These are phyloP conservation scores for Binderoboletus segoi DNA, from an alignment of 1,284 basidiomycete genomes.

Conservation along the genomic window DNA sequence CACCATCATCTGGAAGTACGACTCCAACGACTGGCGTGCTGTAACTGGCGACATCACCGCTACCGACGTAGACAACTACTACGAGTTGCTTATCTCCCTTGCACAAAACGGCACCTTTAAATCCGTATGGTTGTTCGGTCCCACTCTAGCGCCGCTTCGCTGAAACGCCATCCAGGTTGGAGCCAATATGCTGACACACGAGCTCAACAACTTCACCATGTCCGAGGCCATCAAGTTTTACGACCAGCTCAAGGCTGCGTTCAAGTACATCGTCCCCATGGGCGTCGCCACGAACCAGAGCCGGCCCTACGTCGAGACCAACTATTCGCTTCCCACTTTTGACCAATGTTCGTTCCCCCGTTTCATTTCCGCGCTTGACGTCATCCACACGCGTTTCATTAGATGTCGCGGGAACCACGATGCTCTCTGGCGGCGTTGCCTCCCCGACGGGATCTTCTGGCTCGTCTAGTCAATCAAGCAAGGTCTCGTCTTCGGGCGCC, in stretches of 20 bases:
- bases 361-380: not conserved
- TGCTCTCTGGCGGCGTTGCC: no score
- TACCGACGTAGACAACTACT: slow-evolving; percentile 45
- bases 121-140: slow-evolving; percentile 27
- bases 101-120: slow-evolving; percentile 44
- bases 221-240: slow-evolving; percentile 47
- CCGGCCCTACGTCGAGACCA: slow-evolving; percentile 50
- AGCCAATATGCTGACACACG: slow-evolving; percentile 52
- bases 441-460: no score
- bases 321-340: slow-evolving; percentile 44
- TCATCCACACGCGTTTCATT: not conserved
- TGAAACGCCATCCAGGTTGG: slow-evolving; percentile 37
- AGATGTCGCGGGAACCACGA: slow-evolving; percentile 32
- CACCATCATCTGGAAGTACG: slow-evolving; percentile 68
- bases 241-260: slow-evolving; percentile 42
- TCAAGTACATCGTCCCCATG: slow-evolving; percentile 53
- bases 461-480: no score
- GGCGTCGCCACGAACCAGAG: slow-evolving; percentile 49
- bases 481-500: not conserved
- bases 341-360: slow-evolving; percentile 44
- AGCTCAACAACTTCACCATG: slow-evolving; percentile 55
- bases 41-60: slow-evolving; percentile 48
- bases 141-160: not conserved
- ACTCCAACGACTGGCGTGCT: slow-evolving; percentile 72
- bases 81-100: slow-evolving; percentile 41